Evolutionary conservation across 179 eudicot species (phyloP).

Genomic region (Pouteria campechiana): DNA sequence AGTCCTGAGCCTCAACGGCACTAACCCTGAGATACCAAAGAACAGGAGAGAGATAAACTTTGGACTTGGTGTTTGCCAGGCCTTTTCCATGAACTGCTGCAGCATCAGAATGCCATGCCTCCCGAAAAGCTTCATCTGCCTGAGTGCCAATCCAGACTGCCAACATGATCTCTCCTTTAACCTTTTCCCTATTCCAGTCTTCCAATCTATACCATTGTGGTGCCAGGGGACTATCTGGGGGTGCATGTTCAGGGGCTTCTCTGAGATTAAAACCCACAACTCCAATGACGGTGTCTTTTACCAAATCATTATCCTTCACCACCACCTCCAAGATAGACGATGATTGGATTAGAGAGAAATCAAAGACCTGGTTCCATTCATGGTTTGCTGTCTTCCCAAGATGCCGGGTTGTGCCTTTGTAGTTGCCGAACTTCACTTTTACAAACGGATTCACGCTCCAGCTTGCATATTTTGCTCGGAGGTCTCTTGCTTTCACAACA

Average conservation of each 20-base stretch:
- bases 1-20: constrained; percentile 90
- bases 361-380: constrained; percentile 77
- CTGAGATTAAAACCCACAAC: constrained; percentile 63
- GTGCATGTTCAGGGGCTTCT: constrained; percentile 78
- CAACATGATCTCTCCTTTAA: constrained; percentile 80
- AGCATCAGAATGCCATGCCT: constrained; percentile 98
- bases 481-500: constrained; percentile 31
- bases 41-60: constrained; percentile 84
- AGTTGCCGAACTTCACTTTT: constrained; percentile 81
- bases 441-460: constrained; percentile 87
- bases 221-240: constrained; percentile 93
- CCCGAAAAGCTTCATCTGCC: constrained; percentile 87
- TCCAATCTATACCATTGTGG: constrained; percentile 91
- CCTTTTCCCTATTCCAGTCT: constrained; percentile 73
- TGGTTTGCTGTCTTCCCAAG: constrained; percentile 75
- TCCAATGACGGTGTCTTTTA: constrained; percentile 91
- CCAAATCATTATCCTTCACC: constrained; percentile 76
- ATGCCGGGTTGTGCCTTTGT: constrained; percentile 82
- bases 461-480: constrained; percentile 16
- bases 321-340: constrained; percentile 74
- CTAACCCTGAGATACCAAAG: constrained; percentile 90
- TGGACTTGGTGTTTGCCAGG: constrained; percentile 60
- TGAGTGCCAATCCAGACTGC: constrained; percentile 98
- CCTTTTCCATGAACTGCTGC: constrained; percentile 71
- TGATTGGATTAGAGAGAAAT: constrained; percentile 75